Evolutionary conservation across 2,329 filamentous ascomycete genomes (phyloP), one percentile per base, ranked within the genome.

Genomic region (Xylaria multiplex): DNA sequence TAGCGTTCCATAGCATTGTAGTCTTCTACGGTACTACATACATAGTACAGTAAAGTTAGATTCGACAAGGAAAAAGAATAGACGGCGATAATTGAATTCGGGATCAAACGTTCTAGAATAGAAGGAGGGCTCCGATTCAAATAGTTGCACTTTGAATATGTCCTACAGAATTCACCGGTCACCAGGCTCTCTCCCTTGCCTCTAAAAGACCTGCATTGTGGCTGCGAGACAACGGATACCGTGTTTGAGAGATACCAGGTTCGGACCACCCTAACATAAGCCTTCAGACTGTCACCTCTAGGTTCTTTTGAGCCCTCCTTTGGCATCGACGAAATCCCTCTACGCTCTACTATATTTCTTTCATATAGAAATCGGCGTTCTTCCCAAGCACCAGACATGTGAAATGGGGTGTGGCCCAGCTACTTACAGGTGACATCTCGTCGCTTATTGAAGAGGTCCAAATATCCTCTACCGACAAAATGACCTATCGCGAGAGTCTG

Each of bases 401-500:
- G 46, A 61, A 27, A 63, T 67, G 60, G 64, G 55, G 49, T 58
- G 22, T 58, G 35, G 52, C 35, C 35, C 27, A n/a, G 58, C 50
- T 46, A 27, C 55, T 58, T 59, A 27, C 35, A 54, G 30, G 50
- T 67, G 48, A 62, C 65, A 48, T 6, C 54, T 50, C 35, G 55
- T 65, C 64, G 55, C 56, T 63, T 58, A 54, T 43, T 42, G n/a
- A 53, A 46, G 14, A 22, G 4, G 16, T 8, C 35, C 27, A 22
- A 59, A 45, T 40, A 35, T 37, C 19, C 19, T 52, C 46, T 56
- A 40, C 52, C 52, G 43, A 37, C 49, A 65, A 62, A 11, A 70
- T 70, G 68, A 53, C 46, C 49, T 55, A 68, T 27, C 63, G 50
- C 30, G 71, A 72, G 13, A 71, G 70, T 40, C 32, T 77, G 35